phyloP scores from a whole-genome alignment of 2,329 filamentous ascomycete genomes.

The Nemania sp. region DNA sequence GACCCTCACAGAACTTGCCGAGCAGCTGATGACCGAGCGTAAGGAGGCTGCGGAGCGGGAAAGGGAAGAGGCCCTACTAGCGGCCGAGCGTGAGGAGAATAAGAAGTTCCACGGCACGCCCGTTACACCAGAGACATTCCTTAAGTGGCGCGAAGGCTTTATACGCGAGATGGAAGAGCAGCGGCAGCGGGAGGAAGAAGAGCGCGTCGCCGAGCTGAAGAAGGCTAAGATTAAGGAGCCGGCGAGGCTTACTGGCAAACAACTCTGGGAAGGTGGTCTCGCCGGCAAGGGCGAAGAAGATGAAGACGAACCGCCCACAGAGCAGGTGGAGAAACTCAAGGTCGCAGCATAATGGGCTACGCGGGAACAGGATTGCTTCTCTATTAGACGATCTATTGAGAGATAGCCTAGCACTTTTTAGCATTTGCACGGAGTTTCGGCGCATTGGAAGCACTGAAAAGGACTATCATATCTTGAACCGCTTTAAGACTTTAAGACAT shows the following conservation, averaged over 20 bases:
- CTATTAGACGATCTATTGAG: neutral
- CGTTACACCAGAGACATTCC: constrained; percentile 88
- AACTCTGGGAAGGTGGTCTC: constrained; percentile 82
- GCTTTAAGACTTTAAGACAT: constrained; percentile 23
- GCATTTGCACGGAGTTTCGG: constrained; percentile 47
- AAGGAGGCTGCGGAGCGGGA: constrained; percentile 71
- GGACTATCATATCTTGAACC: constrained; percentile 33
- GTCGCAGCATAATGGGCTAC: constrained; percentile 64
- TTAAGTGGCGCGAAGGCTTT: constrained; percentile 85
- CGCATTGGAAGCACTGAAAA: constrained; percentile 36
- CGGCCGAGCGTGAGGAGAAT: constrained; percentile 90
- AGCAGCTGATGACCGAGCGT: constrained; percentile 82
- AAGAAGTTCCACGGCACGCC: constrained; percentile 92
- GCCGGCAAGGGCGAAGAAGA: constrained; percentile 75
- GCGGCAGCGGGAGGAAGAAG: constrained; percentile 75
- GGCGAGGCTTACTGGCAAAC: constrained; percentile 76
- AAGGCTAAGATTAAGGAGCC: constrained; percentile 81
- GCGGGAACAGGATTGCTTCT: constrained; percentile 1
- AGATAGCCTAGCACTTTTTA: constrained; percentile 27
- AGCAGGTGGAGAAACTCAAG: constrained; percentile 77
- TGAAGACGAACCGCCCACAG: constrained; percentile 68
- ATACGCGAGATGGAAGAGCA: constrained; percentile 82
- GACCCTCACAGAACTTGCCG: constrained; percentile 89
- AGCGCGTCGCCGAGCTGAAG: constrained; percentile 84
- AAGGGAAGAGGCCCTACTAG: constrained; percentile 66